phyloP scores from a whole-genome alignment of 805 yeast species.

The Hermanozyma aechmeae region DNA sequence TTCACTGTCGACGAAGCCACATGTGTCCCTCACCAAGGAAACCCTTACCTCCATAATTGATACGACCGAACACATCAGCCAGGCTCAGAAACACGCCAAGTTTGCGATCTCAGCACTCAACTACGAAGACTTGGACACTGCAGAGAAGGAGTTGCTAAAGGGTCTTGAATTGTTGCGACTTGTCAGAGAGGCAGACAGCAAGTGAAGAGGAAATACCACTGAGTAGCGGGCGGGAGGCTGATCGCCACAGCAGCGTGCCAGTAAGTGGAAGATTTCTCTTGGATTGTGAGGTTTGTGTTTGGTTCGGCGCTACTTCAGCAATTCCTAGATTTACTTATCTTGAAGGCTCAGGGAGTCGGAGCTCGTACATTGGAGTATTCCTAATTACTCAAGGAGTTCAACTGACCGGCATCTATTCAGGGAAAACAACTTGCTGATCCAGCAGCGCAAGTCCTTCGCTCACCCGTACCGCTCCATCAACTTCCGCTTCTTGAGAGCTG shows the following conservation, averaged over 20 bases:
- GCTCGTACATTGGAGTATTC: too few species aligned
- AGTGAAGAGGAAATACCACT: background rate
- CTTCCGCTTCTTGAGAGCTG: background rate
- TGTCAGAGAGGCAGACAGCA: background rate
- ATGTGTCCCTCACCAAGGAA: slow-evolving; percentile 16
- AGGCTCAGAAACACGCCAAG: slow-evolving; percentile 61
- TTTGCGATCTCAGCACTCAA: slow-evolving; percentile 74
- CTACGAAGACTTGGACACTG: slow-evolving; percentile 66
- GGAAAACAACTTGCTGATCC: too few species aligned
- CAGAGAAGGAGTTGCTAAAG: slow-evolving; percentile 46
- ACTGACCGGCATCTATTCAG: too few species aligned
- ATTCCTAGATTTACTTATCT: too few species aligned
- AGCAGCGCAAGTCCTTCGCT: too few species aligned
- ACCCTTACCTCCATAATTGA: slow-evolving; percentile 44
- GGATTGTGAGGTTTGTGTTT: too few species aligned
- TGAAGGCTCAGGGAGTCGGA: too few species aligned
- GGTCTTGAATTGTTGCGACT: slow-evolving; percentile 39
- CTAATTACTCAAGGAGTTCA: too few species aligned
- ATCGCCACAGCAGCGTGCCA: too few species aligned
- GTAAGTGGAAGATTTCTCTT: too few species aligned
- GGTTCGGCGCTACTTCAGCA: too few species aligned
- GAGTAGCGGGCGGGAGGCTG: too few species aligned
- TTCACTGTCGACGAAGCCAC: background rate
- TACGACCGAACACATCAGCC: slow-evolving; percentile 44
- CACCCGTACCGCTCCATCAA: background rate